Evolutionary conservation across 2,329 filamentous ascomycete genomes (phyloP).

Genomic region (Colletotrichum cordylinicola): DNA sequence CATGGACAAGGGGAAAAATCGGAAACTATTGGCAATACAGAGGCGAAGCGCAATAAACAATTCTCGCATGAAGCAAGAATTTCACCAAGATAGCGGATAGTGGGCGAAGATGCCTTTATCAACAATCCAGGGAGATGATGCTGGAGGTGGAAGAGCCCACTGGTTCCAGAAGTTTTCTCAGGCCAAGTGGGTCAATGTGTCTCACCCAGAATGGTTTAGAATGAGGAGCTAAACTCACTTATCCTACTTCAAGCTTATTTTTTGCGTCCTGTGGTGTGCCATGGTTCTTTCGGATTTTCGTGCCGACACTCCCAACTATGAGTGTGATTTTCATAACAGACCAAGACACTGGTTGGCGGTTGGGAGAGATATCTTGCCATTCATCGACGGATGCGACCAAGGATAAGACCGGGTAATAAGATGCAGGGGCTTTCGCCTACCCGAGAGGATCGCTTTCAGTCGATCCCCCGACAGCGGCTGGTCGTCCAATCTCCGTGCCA

Average conservation of each 20-base stretch:
- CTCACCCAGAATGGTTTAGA: background rate
- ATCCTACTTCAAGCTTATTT: constrained; percentile 6
- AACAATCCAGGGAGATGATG: background rate
- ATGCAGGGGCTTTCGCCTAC: background rate
- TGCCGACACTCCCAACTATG: background rate
- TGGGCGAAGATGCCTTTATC: background rate
- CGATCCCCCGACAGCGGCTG: background rate
- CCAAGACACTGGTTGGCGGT: background rate
- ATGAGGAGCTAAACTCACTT: background rate
- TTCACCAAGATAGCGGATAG: background rate
- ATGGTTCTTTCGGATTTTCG: background rate
- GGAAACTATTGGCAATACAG: background rate
- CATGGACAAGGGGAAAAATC: background rate
- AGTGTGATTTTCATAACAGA: background rate
- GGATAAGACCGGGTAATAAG: background rate
- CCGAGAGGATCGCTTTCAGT: background rate
- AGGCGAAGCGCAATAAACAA: background rate
- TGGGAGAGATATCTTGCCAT: background rate
- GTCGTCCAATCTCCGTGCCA: background rate
- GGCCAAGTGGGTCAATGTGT: background rate
- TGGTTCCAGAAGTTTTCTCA: background rate
- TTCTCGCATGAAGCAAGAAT: background rate
- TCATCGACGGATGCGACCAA: background rate
- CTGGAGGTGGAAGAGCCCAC: background rate
- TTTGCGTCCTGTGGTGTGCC: background rate